Percentiles rank a stretch among this genome's conserved stretches.
phyloP scores from a whole-genome alignment of 805 yeast genomes.

The Peterozyma xylosa region DNA sequence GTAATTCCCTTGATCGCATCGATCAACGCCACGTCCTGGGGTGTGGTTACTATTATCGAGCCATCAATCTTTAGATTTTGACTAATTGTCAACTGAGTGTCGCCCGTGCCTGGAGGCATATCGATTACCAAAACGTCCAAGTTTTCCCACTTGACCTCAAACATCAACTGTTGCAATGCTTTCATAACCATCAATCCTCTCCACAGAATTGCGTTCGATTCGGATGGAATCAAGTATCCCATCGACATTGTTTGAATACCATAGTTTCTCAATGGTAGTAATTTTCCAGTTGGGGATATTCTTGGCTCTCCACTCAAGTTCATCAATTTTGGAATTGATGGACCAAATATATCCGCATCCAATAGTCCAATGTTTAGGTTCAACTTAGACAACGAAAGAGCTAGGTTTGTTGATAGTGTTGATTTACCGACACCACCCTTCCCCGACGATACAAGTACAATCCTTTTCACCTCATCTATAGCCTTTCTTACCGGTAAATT shows the following conservation, averaged over 20 bases:
- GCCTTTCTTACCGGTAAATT: constrained; percentile 41
- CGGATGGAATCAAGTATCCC: constrained; percentile 69
- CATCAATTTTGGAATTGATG: constrained; percentile 69
- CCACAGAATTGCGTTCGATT: constrained; percentile 73
- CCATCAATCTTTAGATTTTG: constrained; percentile 75
- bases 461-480: constrained; percentile 54
- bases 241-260: constrained; percentile 84
- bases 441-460: constrained; percentile 65
- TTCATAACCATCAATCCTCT: constrained; percentile 83
- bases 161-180: constrained; percentile 76
- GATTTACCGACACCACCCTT: constrained; percentile 83
- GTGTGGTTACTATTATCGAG: constrained; percentile 76
- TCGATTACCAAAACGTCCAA: constrained; percentile 69
- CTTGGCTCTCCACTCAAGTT: constrained; percentile 67
- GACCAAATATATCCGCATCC: constrained; percentile 83
- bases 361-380: constrained; percentile 60
- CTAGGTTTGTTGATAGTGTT: constrained; percentile 64
- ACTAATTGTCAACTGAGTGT: constrained; percentile 74
- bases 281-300: constrained; percentile 39
- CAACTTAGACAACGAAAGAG: constrained; percentile 45
- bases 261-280: constrained; percentile 62
- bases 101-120: constrained; percentile 93
- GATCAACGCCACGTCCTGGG: constrained; percentile 76
- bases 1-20: constrained; percentile 78
- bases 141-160: constrained; percentile 69